Percentiles rank a stretch among this genome's conserved stretches.
Conservation (phyloP, 2,329 filamentous ascomycete genomes). For the Colletotrichum ledebouriae region DNA sequence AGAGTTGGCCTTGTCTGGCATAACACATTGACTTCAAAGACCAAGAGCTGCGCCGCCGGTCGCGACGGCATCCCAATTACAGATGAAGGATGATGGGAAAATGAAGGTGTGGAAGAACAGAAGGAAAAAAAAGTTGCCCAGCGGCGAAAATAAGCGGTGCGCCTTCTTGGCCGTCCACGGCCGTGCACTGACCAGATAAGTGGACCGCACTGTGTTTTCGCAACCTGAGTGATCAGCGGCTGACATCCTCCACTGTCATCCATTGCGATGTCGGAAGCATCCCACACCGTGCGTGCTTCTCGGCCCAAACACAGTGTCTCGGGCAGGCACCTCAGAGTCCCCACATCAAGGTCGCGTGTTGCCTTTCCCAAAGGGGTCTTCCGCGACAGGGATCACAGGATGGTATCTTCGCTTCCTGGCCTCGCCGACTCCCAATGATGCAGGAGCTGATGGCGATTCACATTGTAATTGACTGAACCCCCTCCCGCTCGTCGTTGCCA, state of each 20-base stretch:
- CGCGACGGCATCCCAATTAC: constrained; percentile 5
- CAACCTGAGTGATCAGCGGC: neutral
- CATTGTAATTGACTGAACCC: neutral
- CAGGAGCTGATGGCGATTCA: constrained; percentile 14
- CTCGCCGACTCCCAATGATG: constrained; percentile 18
- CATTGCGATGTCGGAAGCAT: neutral
- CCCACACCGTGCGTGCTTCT: constrained; percentile 2
- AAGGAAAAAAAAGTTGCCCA: constrained; percentile 13
- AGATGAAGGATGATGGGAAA: neutral
- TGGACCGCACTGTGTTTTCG: constrained; percentile 36
- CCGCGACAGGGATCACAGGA: constrained; percentile 26
- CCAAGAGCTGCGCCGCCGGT: constrained; percentile 14
- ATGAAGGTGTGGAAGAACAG: neutral
- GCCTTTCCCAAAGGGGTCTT: constrained; percentile 24
- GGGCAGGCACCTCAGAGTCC: constrained; percentile 3
- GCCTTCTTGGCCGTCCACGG: constrained; percentile 37
- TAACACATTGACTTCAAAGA: neutral
- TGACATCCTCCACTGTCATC: neutral
- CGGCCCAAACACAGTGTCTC: neutral
- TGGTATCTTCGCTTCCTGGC: constrained; percentile 30
- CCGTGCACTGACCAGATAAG: constrained; percentile 19
- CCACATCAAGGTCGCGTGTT: constrained; percentile 35
- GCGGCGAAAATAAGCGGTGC: constrained; percentile 28
- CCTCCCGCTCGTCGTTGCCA: constrained; percentile 14
- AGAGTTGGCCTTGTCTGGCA: neutral